Conservation (phyloP, 345 rosid species). For the Ceriops zippeliana region DNA sequence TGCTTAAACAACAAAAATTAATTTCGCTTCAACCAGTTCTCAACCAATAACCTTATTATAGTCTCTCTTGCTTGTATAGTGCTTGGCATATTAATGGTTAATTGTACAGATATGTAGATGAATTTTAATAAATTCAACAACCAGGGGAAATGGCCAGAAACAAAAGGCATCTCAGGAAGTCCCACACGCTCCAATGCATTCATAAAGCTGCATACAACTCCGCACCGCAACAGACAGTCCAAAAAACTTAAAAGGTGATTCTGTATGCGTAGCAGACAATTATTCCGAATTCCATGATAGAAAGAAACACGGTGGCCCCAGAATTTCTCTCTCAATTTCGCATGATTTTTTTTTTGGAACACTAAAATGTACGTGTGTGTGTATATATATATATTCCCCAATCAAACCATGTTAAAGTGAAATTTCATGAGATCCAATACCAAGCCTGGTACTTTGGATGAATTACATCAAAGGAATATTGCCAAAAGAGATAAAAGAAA, state of each 20-base stretch:
- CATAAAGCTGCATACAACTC: neutral
- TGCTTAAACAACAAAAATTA: neutral
- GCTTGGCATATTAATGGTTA: neutral
- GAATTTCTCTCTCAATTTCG: no score
- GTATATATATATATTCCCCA: no score
- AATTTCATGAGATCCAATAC: neutral
- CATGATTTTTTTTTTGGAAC: no score
- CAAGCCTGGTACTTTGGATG: neutral
- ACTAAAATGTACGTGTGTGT: no score
- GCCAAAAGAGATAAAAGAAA: neutral
- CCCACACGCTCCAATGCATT: conserved; percentile 8
- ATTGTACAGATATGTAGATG: neutral
- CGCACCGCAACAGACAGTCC: neutral
- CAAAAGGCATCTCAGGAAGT: neutral
- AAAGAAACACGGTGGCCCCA: neutral
- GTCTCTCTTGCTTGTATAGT: neutral
- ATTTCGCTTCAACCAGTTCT: neutral
- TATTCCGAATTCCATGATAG: neutral
- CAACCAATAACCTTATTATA: neutral
- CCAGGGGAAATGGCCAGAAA: neutral
- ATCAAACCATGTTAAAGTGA: conserved; percentile 5
- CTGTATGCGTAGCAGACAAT: neutral
- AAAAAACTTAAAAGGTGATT: no score
- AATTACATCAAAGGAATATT: neutral
- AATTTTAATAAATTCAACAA: conserved; percentile 10